Evolutionary conservation across 495 filamentous ascomycete genomes (phyloP).

Genomic region (Penicillium waksmanii): DNA sequence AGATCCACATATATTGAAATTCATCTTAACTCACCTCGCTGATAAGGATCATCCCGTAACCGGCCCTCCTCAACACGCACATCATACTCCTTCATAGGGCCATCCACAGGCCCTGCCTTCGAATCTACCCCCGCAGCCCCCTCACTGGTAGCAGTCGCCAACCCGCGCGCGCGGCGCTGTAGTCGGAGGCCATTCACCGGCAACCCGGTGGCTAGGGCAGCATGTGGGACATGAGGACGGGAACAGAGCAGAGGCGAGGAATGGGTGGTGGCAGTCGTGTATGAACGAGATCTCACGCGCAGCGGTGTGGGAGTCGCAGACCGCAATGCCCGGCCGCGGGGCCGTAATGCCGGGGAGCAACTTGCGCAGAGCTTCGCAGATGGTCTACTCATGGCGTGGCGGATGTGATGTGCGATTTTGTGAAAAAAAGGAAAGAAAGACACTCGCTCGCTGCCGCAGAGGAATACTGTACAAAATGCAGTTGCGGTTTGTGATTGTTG

Average conservation of each 20-base stretch:
- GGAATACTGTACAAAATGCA: not conserved
- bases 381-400: constrained; percentile 35
- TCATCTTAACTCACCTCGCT: constrained; percentile 64
- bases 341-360: constrained; percentile 37
- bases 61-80: constrained; percentile 69
- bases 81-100: constrained; percentile 88
- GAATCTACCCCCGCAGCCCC: constrained; percentile 18
- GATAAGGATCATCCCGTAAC: constrained; percentile 85
- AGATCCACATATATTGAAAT: not conserved
- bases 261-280: not conserved
- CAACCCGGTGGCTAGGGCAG: not conserved
- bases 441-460: not conserved
- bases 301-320: constrained; percentile 7
- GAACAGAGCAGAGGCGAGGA: not conserved
- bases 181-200: not conserved
- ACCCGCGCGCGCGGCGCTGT: constrained; percentile 11
- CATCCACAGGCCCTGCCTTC: constrained; percentile 38
- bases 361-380: constrained; percentile 41
- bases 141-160: constrained; percentile 23
- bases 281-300: constrained; percentile 2
- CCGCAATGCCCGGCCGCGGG: constrained; percentile 17
- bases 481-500: constrained; percentile 3
- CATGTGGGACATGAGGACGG: not conserved
- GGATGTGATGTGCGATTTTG: not conserved
- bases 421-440: not conserved